Percentiles rank a stretch among this genome's conserved stretches.
Evolutionary conservation across 495 filamentous ascomycete genomes (phyloP).

Genomic region (Aspergillus cavernicola): DNA sequence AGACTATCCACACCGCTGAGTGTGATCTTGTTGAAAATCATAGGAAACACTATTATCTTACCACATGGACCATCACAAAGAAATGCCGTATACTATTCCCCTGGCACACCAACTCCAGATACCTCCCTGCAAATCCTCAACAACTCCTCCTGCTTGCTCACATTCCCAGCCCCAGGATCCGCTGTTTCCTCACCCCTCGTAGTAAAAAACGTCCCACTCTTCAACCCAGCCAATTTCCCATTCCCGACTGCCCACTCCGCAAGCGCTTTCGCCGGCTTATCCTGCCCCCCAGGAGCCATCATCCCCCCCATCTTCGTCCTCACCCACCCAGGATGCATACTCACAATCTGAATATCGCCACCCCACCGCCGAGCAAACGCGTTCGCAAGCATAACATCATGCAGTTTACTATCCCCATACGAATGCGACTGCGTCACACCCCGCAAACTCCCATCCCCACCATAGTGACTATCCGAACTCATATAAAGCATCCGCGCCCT

Average conservation of each 20-base stretch:
- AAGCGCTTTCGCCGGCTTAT: conserved; percentile 44
- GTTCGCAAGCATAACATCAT: conserved; percentile 52
- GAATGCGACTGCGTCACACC: conserved; percentile 31
- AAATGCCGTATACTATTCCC: no score
- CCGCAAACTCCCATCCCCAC: conserved; percentile 42
- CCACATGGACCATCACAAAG: no score
- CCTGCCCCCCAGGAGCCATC: conserved; percentile 42
- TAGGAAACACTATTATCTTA: no score
- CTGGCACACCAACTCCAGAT: no score
- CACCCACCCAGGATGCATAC: conserved; percentile 61
- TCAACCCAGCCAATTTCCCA: conserved; percentile 21
- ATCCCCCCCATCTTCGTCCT: conserved; percentile 58
- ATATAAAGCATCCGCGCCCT: conserved; percentile 48
- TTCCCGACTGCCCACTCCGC: conserved; percentile 43
- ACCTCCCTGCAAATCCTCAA: conserved; percentile 29
- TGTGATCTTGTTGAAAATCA: no score
- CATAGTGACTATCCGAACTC: conserved; percentile 47
- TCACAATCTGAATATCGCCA: conserved; percentile 43
- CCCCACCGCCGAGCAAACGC: conserved; percentile 49
- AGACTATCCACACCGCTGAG: no score
- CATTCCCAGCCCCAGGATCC: conserved; percentile 27
- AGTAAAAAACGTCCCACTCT: conserved; percentile 27
- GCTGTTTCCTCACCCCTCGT: conserved; percentile 22
- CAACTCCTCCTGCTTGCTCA: conserved; percentile 31
- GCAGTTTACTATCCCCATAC: conserved; percentile 52